Evolutionary conservation across 306 rosid genomes (phyloP), one percentile per base, ranked within the genome.

Genomic region (Fagus sylvatica): DNA sequence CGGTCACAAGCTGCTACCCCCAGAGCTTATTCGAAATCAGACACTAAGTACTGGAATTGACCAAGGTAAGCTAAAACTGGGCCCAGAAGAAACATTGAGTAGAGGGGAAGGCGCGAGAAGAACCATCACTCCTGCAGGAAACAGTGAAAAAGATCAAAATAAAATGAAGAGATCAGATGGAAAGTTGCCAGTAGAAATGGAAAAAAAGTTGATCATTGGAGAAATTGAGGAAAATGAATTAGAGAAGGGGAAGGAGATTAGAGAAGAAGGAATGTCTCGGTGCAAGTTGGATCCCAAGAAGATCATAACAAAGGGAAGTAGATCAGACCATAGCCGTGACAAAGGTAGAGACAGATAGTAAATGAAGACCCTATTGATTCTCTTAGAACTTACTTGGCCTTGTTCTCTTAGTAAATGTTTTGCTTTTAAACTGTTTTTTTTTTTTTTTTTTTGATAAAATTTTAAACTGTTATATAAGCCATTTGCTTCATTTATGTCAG

Each of bases 281-380:
- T 79, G 74, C 77, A 88, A 83, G 76, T 60, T 86, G 80, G 91
- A 90, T 69, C 60, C 91, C 49, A 86, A 85, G 87, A 89, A 74
- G 76, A 75, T 78, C 77, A 74, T 76, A 28, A 43, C 76, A 61
- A 89, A 81, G 82, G 88, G 90, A 78, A 88, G 92, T 78, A 87
- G 88, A 82, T 79, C 93, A 79, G 96, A 90, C 73, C 87, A 80
- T 80, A 87, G 88, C 53, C 78, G 72, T 74, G 91, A 88, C 80
- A 94, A 77, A 79, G 86, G 87, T 71, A 85, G 90, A 81, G 88
- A 91, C 76, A 86, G 79, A 80, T 77, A 55, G 76, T 39, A 41
- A 53, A 60, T 10, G 19, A 69, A 41, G 43, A 67, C 30, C 54
- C 59, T 54, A 41, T 53, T 12, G 9, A 49, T 39, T 17, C 43